Percentiles rank a stretch among this genome's conserved stretches.
These are phyloP conservation scores for Tylopilus sp. DNA, from an alignment of 1,284 basidiomycete genomes.

Conservation along the genomic window DNA sequence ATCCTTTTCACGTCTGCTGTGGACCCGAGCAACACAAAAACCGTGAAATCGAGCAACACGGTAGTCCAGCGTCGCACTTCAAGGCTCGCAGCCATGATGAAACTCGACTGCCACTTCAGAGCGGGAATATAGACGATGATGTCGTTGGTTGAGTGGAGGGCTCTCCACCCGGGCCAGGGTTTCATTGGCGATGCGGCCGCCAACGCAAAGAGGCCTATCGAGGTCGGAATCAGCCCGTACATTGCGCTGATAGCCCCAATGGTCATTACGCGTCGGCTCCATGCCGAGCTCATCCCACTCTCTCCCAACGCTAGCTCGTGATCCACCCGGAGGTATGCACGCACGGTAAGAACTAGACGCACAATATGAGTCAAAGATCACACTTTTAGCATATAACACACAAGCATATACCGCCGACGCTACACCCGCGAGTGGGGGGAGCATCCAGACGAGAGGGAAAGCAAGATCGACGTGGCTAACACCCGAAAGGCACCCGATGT, in stretches of 20 bases:
- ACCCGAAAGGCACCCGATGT: conserved; percentile 37
- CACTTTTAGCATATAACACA: conserved; percentile 1
- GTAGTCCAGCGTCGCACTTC: conserved; percentile 25
- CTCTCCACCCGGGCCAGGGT: conserved; percentile 24
- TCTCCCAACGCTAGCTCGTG: not conserved
- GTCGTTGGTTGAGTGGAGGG: conserved; percentile 16
- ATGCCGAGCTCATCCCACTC: not conserved
- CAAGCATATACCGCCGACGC: conserved; percentile 27
- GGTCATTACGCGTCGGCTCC: conserved; percentile 16
- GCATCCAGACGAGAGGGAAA: conserved; percentile 25
- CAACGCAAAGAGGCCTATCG: conserved; percentile 12
- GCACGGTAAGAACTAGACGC: conserved; percentile 12
- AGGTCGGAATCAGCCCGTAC: conserved; percentile 19
- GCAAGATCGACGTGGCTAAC: conserved; percentile 32
- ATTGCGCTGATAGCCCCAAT: conserved; percentile 12
- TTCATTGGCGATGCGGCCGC: conserved; percentile 11
- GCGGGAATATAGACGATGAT: conserved; percentile 10
- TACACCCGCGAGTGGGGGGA: conserved; percentile 35
- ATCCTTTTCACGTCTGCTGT: conserved; percentile 20
- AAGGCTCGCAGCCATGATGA: not conserved
- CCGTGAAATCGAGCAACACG: conserved; percentile 14
- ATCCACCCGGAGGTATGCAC: conserved; percentile 5
- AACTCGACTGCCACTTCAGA: conserved; percentile 12
- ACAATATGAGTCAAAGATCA: not conserved
- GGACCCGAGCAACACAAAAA: conserved; percentile 29